Base-by-base conservation (phyloP, 2,329 filamentous ascomycete genomes). In the Aspergillus sp. region DNA sequence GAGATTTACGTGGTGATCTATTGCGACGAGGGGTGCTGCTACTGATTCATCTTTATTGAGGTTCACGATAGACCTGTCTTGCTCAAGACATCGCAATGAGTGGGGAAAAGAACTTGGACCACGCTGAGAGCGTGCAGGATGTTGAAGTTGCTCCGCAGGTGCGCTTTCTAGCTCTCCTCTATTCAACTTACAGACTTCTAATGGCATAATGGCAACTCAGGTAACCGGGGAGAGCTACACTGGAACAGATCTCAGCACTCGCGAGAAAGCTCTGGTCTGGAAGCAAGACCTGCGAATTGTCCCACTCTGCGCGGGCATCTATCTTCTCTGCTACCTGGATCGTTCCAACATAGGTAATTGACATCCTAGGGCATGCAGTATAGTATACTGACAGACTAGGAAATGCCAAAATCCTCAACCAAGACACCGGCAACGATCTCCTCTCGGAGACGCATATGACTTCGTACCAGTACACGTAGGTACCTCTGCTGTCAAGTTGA, bases 251-350 rank as follows among this genome's bases (percentile, higher is more conserved):
- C 62, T 66, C 15, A 60, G 55, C 6, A 60, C 63, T 15, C 62
- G 66, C 7, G 72, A 75, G 61, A 72, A 63, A 60, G 66, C 69
- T 7, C 76, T 86, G 6, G 63, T 86, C 23, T 77, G 82, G 74
- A 87, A 85, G 67, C 86, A 89, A 67, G 88, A 90, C 70, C 61
- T 84, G 17, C 81, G 84, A 57, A 88, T 90, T 59, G 77, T 90
- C 13, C 87, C 88, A 1, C 75, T 90, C 13, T 85, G 81, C n/a
- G 84, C 85, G 6, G 77, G 74, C 55, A 88, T 90, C 54, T 91
- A 89, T 72, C 80, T 90, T 49, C 80, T 90, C 21, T 88, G 85
- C 74, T 90, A 88, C 70, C 81, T 90, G 23, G 88, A 90, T 73
- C 80, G 86, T 47, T 84, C 85, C 58, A 91, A 90, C 72, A 90